A percentile compares a stretch with the other conserved stretches of the same genome.
Evolutionary conservation across 2,329 filamentous ascomycete species (phyloP).

Genomic region (Byssothecium circinans): DNA sequence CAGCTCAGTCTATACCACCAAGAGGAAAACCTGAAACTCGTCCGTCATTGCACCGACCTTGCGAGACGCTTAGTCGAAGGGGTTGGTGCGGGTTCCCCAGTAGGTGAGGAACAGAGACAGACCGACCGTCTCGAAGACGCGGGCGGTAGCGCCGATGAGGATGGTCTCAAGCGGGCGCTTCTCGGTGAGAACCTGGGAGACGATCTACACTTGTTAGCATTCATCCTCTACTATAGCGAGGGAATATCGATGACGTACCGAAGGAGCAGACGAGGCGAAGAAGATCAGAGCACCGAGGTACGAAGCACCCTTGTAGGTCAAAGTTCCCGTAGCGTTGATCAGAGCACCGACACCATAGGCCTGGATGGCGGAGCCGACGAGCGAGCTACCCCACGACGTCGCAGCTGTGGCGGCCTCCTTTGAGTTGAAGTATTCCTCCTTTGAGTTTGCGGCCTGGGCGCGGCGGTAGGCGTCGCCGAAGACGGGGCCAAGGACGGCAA

Average conservation of each 20-base stretch:
- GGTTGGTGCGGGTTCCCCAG: slow-evolving; percentile 96
- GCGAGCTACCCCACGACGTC: slow-evolving; percentile 85
- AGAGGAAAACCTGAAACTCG: slow-evolving; percentile 26
- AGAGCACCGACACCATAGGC: slow-evolving; percentile 86
- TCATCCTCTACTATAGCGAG: not conserved
- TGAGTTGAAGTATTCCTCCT: slow-evolving; percentile 93
- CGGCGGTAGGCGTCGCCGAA: slow-evolving; percentile 95
- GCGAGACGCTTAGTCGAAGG: slow-evolving; percentile 68
- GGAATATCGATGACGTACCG: slow-evolving; percentile 59
- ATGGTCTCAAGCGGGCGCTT: slow-evolving; percentile 90
- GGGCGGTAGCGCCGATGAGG: slow-evolving; percentile 79
- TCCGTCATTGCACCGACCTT: slow-evolving; percentile 8
- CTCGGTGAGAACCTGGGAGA: slow-evolving; percentile 85
- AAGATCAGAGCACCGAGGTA: slow-evolving; percentile 93
- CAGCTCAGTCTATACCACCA: slow-evolving; percentile 31
- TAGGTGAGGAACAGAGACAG: slow-evolving; percentile 90
- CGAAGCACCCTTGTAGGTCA: slow-evolving; percentile 95
- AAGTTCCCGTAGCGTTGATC: slow-evolving; percentile 85
- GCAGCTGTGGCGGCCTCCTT: slow-evolving; percentile 89
- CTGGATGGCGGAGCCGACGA: slow-evolving; percentile 86
- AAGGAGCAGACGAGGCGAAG: slow-evolving; percentile 83
- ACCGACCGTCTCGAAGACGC: slow-evolving; percentile 89
- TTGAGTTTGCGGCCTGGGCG: slow-evolving; percentile 86
- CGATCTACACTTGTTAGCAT: slow-evolving; percentile 61
- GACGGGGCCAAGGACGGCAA: slow-evolving; percentile 82